Base-by-base conservation (phyloP, 2,329 filamentous ascomycete species). In the Aquanectria penicillioides region DNA sequence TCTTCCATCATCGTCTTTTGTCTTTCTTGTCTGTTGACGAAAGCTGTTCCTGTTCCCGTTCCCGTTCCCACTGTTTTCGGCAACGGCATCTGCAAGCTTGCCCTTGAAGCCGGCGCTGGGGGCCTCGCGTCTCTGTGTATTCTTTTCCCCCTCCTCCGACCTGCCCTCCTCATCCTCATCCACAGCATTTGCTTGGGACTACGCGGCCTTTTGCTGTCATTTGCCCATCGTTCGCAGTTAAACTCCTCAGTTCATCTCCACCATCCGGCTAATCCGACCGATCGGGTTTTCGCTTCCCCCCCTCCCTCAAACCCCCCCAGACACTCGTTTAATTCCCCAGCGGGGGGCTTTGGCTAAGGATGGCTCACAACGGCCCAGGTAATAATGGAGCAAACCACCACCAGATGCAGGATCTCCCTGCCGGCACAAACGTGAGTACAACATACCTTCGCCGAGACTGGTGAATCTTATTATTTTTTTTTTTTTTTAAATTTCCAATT, bases 381-480 rank as follows among this genome's bases (percentile, higher is more conserved):
- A 50, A 37, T 13, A 18, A 33, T 13, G 11, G 34, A 36, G 47
- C 34, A 29, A 34, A 46, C 18, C 41, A n/a, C n/a, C 64, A 62
- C 23, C 57, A 59, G 40, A 64, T 67, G 65, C 65, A 67, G 54
- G 61, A 67, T 46, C 48, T 67, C 20, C 65, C 65, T 9, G 63
- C 65, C 28, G 58, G 58, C n/a, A 58, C 67, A 17, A 62, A 66
- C 31, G 65, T 67, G 53, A 61, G 65, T n/a, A n/a, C n/a, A n/a
- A n/a, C n/a, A n/a, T n/a, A n/a, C n/a, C n/a, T n/a, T n/a, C n/a
- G n/a, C n/a, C n/a, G n/a, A n/a, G n/a, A n/a, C n/a, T n/a, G n/a
- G n/a, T n/a, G n/a, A n/a, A n/a, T n/a, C n/a, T n/a, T n/a, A n/a
- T n/a, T n/a, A n/a, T n/a, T n/a, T n/a, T n/a, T n/a, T n/a, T n/a